These are phyloP conservation scores for Pseudocercospora eumusae DNA, from an alignment of 2,329 filamentous ascomycete species.

Conservation along the genomic window DNA sequence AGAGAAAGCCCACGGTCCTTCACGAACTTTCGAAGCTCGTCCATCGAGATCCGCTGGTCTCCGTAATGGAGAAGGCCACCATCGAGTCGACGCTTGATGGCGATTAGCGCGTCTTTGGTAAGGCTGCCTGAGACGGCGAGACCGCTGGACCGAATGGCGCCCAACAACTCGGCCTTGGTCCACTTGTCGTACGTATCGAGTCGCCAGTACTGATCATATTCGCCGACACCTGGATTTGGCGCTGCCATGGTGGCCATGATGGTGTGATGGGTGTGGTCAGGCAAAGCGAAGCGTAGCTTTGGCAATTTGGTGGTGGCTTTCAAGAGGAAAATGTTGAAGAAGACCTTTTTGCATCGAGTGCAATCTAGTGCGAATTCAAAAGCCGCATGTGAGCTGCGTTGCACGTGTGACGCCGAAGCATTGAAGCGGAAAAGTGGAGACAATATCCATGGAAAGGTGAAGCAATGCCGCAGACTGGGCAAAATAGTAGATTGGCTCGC, in stretches of 20 bases:
- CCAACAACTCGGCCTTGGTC: neutral
- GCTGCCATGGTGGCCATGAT: neutral
- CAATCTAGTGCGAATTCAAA: neutral
- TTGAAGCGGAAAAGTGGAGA: neutral
- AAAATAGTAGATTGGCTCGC: neutral
- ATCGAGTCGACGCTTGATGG: constrained; percentile 10
- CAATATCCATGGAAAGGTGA: neutral
- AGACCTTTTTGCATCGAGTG: neutral
- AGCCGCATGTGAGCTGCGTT: neutral
- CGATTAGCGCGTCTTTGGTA: constrained; percentile 1
- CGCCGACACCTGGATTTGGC: neutral
- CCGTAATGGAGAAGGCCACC: constrained; percentile 1
- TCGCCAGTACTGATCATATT: constrained; percentile 12
- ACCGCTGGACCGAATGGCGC: neutral
- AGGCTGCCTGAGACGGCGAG: neutral
- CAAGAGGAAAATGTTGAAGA: neutral
- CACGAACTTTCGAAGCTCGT: neutral
- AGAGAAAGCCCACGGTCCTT: neutral
- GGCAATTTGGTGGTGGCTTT: neutral
- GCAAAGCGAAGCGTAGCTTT: neutral
- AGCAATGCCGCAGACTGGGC: too few relatives aligned
- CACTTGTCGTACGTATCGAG: neutral
- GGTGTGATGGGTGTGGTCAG: neutral
- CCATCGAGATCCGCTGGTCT: constrained; percentile 2
- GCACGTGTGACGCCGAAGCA: neutral